Evolutionary conservation across 2,329 filamentous ascomycete genomes (phyloP).

Genomic region (Dothiorella sarmentorum): DNA sequence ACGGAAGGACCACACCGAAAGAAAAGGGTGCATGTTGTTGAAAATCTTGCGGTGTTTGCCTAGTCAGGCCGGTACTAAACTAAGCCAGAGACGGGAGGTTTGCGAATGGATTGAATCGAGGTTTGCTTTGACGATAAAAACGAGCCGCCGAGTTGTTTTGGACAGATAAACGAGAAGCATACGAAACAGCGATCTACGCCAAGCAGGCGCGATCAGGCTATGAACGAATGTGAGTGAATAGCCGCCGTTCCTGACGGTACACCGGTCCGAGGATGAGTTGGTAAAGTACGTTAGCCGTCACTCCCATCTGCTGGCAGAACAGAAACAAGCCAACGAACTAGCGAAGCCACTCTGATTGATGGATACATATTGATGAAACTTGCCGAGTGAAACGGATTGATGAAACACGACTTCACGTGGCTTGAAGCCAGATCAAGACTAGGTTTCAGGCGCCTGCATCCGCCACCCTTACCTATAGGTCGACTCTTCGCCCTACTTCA

Average conservation of each 20-base stretch:
- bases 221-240: not conserved
- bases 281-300: not conserved
- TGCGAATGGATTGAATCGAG: not conserved
- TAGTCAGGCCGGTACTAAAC: not conserved
- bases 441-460: no score
- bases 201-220: not conserved
- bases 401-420: conserved; percentile 5
- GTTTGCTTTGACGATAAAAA: not conserved
- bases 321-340: not conserved
- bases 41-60: not conserved
- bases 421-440: not conserved
- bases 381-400: not conserved
- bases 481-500: no score
- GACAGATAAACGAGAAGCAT: not conserved
- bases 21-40: not conserved
- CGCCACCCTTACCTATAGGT: no score
- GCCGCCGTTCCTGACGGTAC: not conserved
- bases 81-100: not conserved
- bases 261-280: not conserved
- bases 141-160: not conserved
- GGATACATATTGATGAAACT: not conserved
- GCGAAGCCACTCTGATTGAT: not conserved
- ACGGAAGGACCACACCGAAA: not conserved
- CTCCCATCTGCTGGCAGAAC: not conserved
- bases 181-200: not conserved